Evolutionary conservation across 2,329 filamentous ascomycete species (phyloP), one percentile per base, ranked within the genome.

Genomic region (Colletotrichum costaricense): DNA sequence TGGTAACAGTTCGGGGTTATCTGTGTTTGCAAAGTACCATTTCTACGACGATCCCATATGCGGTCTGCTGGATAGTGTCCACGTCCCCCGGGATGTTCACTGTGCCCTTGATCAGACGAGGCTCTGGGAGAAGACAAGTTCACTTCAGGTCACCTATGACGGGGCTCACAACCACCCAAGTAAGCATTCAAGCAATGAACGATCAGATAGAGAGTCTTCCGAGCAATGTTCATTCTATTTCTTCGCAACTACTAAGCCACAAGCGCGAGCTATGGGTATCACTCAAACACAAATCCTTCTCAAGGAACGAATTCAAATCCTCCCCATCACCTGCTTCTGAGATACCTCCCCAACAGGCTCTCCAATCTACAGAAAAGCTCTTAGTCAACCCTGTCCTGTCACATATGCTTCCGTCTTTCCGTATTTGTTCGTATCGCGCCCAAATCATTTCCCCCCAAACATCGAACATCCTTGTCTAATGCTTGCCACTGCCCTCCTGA

Each of bases 321-420:
- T 22, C 46, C 57, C 22, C 22, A 11, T 30, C n/a, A 30, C 16
- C 57, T 55, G 22, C 65, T 63, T 35, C 54, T 33, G n/a, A 35
- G 69, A 33, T 42, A 63, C 54, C 38, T 54, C 38, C 63, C 69
- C 58, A 62, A 72, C 46, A 63, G 57, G 14, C 54, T 42, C 58
- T 69, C 65, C 65, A 72, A 63, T 11, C 30, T 63, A 58, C 42
- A 28, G 24, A 49, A 14, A 63, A 64, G 49, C 33, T 71, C 12
- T 26, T 7, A 14, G 2, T 26, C 35, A 16, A 38, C 22, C 22
- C 28, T 49, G 22, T 16, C 19, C 33, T 19, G 22, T 55, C 46
- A 42, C 30, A 49, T 22, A 16, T 42, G 22, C 58, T 28, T n/a
- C 55, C 9, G 46, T 54, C 52, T 46, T 26, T 52, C 42, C 14